Evolutionary conservation across 768 basidiomycete genomes (phyloP).

Genomic region (Baorangia bicolor): DNA sequence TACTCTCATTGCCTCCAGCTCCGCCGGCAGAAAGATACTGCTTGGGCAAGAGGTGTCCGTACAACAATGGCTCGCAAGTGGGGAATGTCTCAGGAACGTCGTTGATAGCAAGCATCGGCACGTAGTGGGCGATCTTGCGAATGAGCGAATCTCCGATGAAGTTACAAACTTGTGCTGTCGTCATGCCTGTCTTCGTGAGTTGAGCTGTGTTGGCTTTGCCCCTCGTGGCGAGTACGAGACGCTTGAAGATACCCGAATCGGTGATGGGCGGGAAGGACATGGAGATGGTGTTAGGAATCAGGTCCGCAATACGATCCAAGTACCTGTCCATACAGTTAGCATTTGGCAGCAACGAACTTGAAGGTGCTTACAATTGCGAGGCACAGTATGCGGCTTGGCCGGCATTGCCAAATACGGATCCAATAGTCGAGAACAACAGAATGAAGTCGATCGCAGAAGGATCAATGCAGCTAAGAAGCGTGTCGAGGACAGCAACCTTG

Average conservation of each 20-base stretch:
- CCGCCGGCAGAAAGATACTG: slow-evolving; percentile 19
- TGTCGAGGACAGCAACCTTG: slow-evolving; percentile 21
- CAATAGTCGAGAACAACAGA: slow-evolving; percentile 35
- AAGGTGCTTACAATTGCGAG: slow-evolving; percentile 17
- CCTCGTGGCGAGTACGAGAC: slow-evolving; percentile 27
- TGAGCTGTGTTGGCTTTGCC: slow-evolving; percentile 31
- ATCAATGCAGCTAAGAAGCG: slow-evolving; percentile 15
- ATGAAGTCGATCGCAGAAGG: slow-evolving; percentile 30
- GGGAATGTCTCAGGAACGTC: slow-evolving; percentile 28
- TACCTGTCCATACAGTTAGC: slow-evolving; percentile 19
- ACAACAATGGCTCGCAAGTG: slow-evolving; percentile 27
- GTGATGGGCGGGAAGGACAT: slow-evolving; percentile 36
- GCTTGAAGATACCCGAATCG: slow-evolving; percentile 36
- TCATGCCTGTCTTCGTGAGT: slow-evolving; percentile 33
- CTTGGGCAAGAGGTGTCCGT: slow-evolving; percentile 25
- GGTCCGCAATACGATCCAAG: slow-evolving; percentile 32
- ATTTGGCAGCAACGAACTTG: background rate
- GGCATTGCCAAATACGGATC: slow-evolving; percentile 33
- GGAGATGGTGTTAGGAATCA: slow-evolving; percentile 32
- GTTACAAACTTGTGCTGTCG: slow-evolving; percentile 32
- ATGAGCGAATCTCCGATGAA: slow-evolving; percentile 32
- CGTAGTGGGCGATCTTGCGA: slow-evolving; percentile 31
- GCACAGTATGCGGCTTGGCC: slow-evolving; percentile 26
- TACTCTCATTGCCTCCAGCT: slow-evolving; percentile 10
- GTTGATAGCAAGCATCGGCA: slow-evolving; percentile 27